A percentile compares a stretch with the other conserved stretches of the same genome.
Evolutionary conservation across 257 asterid genomes (phyloP).

Genomic region (Thymus mandschuricus): DNA sequence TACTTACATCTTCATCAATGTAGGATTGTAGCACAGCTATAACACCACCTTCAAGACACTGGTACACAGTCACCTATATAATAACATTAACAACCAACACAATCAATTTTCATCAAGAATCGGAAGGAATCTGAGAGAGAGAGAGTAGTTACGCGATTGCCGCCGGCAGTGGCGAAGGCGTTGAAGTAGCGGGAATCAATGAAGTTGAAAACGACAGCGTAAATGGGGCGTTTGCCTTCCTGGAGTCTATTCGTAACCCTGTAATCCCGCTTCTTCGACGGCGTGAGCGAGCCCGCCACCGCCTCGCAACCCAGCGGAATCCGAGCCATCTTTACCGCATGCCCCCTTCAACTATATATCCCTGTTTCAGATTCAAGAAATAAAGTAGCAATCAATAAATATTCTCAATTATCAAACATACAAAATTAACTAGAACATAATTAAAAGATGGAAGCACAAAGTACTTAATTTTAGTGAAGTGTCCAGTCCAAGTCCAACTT

Average conservation of each 20-base stretch:
- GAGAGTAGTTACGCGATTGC: constrained; percentile 62
- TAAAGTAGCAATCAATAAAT: no score
- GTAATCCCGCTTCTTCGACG: constrained; percentile 80
- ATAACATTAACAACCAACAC: constrained; percentile 11
- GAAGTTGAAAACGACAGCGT: constrained; percentile 94
- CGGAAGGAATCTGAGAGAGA: neutral
- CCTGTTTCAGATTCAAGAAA: no score
- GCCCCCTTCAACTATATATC: neutral
- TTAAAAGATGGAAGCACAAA: no score
- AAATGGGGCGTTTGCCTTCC: constrained; percentile 94
- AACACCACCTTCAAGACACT: constrained; percentile 85
- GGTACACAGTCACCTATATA: constrained; percentile 87
- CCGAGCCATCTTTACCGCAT: constrained; percentile 55
- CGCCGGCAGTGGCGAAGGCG: constrained; percentile 96
- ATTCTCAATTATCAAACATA: no score
- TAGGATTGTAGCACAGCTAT: constrained; percentile 97
- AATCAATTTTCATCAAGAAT: neutral
- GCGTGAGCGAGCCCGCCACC: constrained; percentile 75
- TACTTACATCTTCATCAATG: constrained; percentile 91
- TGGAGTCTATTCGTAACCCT: constrained; percentile 87
- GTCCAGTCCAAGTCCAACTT: no score
- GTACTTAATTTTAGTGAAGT: no score
- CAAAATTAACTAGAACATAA: no score
- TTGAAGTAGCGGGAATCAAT: constrained; percentile 81
- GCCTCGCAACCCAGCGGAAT: constrained; percentile 77